Base-by-base conservation (phyloP, 2,329 filamentous ascomycete species). In the Colletotrichum sp. region DNA sequence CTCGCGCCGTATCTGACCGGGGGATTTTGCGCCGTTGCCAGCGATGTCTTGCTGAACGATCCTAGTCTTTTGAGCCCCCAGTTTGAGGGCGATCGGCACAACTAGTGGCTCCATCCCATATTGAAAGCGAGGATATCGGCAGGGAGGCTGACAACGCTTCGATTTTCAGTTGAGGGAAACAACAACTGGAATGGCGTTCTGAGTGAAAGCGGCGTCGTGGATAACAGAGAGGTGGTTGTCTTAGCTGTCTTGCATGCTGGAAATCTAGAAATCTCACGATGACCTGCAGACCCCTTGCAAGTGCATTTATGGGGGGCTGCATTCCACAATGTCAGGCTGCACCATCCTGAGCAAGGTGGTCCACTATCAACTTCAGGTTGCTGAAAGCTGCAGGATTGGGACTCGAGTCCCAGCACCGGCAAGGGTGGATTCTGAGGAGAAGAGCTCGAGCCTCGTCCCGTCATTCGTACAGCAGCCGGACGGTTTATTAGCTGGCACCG, bases 391-490 rank as follows among this genome's bases (percentile, higher is more conserved):
- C 62, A 67, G 18, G 36, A 55, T 32, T 36, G 70, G 67, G 56
- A 36, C 34, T 36, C 15, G 34, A 64, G 55, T 21, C 28, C 21
- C 67, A 36, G 34, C 28, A 9, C 18, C 6, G 4, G 10, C 55
- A 48, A 52, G 43, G 43, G 61, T 61, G 72, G 69, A 55, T 72
- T 75, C 36, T 30, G 60, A 48, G 71, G 55, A 71, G 69, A 34
- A 34, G 73, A 65, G 70, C 73, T 72, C 73, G 56, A 67, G 73
- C 73, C 73, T 73, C 70, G 68, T 72, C 55, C 38, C 10, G 34
- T 64, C 55, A 55, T 55, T 43, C 55, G 32, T 55, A 34, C 26
- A 26, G 52, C 13, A 21, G 8, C 18, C 58, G 16, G 16, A 61
- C 67, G 9, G 26, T 64, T 73, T 9, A 48, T 24, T 26, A 48